Evolutionary conservation across 2,329 filamentous ascomycete genomes (phyloP), one percentile per base, ranked within the genome.

Genomic region (Alternaria sp.): DNA sequence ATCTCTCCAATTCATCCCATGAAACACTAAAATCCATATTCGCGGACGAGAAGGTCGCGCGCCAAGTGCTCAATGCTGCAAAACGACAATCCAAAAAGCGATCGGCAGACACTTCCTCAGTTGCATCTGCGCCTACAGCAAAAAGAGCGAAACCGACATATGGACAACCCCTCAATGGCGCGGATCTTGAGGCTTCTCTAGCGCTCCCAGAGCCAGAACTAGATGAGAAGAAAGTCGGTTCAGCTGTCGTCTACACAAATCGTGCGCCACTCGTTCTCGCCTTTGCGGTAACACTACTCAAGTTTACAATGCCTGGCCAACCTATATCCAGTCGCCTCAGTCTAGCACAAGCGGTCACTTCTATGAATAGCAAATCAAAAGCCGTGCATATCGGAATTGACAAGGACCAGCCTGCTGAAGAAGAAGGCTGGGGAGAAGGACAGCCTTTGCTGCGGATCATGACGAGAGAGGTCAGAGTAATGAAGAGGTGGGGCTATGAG

Each of bases 241-340:
- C 80, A 2, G 86, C 86, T 1, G 81, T 82, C 0, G 68, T 97
- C 2, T 81, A 89, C 63, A 95, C 92, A 0, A 96, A 97, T 71
- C 85, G 93, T 40, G 93, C 93, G 2, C 93, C 93, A 1, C 81
- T 97, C 2, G 88, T 97, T 2, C 84, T 97, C 5, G 92, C 92
- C 0, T 96, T 96, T 77, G 89, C 90, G 1, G 86, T 93, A 14
- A 86, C 88, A 61, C 75, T 94, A 50, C 76, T 96, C 48, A 89
- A 91, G 46, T 89, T 90, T 73, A 96, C 92, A 0, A 94, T 94
- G 90, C 91, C 93, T 0, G 89, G 92, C 67, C 93, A 97, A 74
- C 93, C 93, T 3, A 83, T 90, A 3, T 95, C 92, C n/a, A 94
- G 92, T 74, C 85, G 92, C 48, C 81, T 97, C 20, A 96, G 92